Percentiles rank a stretch among this genome's conserved stretches.
phyloP scores from a whole-genome alignment of 169 alveolate species.

The Cryptosporidium parvum region DNA sequence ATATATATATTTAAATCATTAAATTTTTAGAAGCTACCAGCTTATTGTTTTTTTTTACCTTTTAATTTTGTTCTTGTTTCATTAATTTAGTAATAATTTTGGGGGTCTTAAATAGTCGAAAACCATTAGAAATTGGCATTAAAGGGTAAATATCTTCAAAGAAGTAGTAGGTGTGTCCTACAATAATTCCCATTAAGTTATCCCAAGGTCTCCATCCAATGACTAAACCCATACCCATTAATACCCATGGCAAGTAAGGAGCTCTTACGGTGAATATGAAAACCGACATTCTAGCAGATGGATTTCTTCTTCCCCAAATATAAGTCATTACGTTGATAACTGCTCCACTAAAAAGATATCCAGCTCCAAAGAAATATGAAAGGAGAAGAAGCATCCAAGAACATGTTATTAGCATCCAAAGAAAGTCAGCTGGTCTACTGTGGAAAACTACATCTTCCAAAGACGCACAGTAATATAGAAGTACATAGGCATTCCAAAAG shows the following conservation, averaged over 20 bases:
- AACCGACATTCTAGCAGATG: constrained; percentile 87
- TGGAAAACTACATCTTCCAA: constrained; percentile 79
- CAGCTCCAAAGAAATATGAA: constrained; percentile 83
- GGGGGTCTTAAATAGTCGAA: constrained; percentile 89
- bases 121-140: constrained; percentile 90
- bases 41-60: not conserved
- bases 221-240: constrained; percentile 84
- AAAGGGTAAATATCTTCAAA: constrained; percentile 91
- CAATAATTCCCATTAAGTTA: constrained; percentile 89
- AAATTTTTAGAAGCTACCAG: not conserved
- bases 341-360: constrained; percentile 90
- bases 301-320: constrained; percentile 93
- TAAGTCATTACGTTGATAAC: constrained; percentile 92
- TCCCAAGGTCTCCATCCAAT: constrained; percentile 90
- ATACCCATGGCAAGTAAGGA: constrained; percentile 91
- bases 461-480: constrained; percentile 83
- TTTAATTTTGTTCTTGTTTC: constrained; percentile 71
- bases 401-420: constrained; percentile 86
- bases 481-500: constrained; percentile 92
- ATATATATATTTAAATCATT: constrained; percentile 16
- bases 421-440: constrained; percentile 88
- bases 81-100: constrained; percentile 77
- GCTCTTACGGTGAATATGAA: constrained; percentile 90
- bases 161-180: constrained; percentile 91
- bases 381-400: constrained; percentile 80